Evolutionary conservation across 1,284 basidiomycete species (phyloP), one percentile per base, ranked within the genome.

Genomic region (Ganoderma leucocontextum): DNA sequence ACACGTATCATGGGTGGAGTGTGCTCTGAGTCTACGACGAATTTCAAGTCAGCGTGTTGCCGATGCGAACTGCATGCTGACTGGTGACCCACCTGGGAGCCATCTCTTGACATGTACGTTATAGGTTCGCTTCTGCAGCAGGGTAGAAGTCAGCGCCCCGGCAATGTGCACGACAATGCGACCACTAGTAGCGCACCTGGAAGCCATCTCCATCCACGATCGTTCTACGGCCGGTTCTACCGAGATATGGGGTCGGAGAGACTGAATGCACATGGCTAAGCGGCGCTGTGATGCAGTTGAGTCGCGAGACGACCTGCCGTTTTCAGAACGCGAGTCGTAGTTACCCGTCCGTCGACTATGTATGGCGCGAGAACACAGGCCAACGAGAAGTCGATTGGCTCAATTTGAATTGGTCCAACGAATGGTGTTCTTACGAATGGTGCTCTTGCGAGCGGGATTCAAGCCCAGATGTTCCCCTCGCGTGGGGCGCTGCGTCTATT

Each of bases 251-350:
- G 47, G 47, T 25, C 47, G 22, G 13, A 13, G 22, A 13, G 29
- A 55, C 33, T 55, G 52, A 55, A 55, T 55, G 33, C 25, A 35
- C 29, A 15, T 13, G 6, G 25, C 13, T 29, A 55, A 55, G 29
- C 52, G 52, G 52, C 52, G 52, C 52, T 55, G 52, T 55, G 52
- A 55, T 55, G 52, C 47, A 5, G 25, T 13, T 55, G 52, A 55
- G 52, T 33, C 52, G 52, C 25, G 52, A 55, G 33, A 55, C 15
- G 13, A 19, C 29, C 52, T 33, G 29, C 29, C 52, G 4, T 33
- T 55, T 35, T 55, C 15, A 35, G 52, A 25, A 8, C 15, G 2
- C 29, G 52, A 25, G 15, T 29, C 29, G 25, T 55, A 55, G 52
- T 55, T 55, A 55, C 52, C 52, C 52, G 52, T 12, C 10, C n/a